Evolutionary conservation across 768 basidiomycete species (phyloP).

Genomic region (Phylloporus sp.): DNA sequence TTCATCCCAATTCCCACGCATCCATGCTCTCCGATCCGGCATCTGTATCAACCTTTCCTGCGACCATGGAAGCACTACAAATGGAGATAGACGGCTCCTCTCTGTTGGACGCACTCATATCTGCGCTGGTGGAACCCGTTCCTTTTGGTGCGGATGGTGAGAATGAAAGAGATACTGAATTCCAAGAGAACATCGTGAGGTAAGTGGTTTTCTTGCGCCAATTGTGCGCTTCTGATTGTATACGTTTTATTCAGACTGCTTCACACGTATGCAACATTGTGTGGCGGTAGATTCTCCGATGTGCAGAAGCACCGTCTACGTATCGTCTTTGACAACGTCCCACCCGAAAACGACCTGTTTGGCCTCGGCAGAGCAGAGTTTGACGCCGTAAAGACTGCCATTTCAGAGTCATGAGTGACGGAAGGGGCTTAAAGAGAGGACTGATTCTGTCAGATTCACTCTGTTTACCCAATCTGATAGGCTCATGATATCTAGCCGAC

Average conservation of each 20-base stretch:
- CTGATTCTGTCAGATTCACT: slow-evolving; percentile 9
- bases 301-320: slow-evolving; percentile 29
- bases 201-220: slow-evolving; percentile 21
- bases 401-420: slow-evolving; percentile 24
- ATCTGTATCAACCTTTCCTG: slow-evolving; percentile 45
- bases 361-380: slow-evolving; percentile 27
- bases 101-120: slow-evolving; percentile 48
- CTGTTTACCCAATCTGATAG: slow-evolving; percentile 15
- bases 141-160: slow-evolving; percentile 70
- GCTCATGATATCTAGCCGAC: slow-evolving; percentile 24
- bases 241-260: slow-evolving; percentile 36
- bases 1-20: slow-evolving; percentile 74
- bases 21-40: slow-evolving; percentile 52
- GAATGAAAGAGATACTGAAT: slow-evolving; percentile 52
- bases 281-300: slow-evolving; percentile 31
- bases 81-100: slow-evolving; percentile 19
- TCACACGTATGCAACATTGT: slow-evolving; percentile 46
- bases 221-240: background rate
- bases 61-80: slow-evolving; percentile 46
- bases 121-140: slow-evolving; percentile 48
- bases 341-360: slow-evolving; percentile 21
- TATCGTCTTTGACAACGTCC: slow-evolving; percentile 22
- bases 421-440: slow-evolving; percentile 7
- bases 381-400: slow-evolving; percentile 15
- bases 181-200: slow-evolving; percentile 61